Percentiles rank a stretch among this genome's conserved stretches.
These are phyloP conservation scores for Fusarium hostae DNA, from an alignment of 2,329 filamentous ascomycete genomes.

Conservation along the genomic window DNA sequence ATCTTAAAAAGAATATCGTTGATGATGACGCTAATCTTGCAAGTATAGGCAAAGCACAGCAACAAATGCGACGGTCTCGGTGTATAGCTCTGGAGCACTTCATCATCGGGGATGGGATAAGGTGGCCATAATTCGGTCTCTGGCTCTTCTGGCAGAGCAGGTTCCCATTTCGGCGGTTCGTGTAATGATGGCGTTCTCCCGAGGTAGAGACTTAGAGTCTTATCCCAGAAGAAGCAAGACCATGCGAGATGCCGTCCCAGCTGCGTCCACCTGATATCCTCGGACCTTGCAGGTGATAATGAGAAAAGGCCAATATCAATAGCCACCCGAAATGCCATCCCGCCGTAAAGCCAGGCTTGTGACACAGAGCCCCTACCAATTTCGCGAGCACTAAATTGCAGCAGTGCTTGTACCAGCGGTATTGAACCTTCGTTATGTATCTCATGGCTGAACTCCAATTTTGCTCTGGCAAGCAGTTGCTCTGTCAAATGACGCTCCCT, in stretches of 20 bases:
- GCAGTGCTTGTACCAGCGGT: neutral
- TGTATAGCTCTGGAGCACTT: neutral
- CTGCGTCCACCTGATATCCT: neutral
- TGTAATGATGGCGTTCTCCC: neutral
- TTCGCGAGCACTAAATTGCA: neutral
- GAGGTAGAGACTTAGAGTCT: neutral
- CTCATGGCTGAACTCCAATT: neutral
- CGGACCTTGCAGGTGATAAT: accelerated
- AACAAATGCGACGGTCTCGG: neutral
- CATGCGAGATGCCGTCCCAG: neutral
- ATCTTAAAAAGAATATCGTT: neutral
- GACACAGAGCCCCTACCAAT: neutral
- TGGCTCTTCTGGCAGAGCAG: neutral
- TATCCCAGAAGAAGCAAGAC: slow-evolving; percentile 1
- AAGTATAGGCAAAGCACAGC: neutral
- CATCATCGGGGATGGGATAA: neutral
- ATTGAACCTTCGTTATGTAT: neutral
- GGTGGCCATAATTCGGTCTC: neutral
- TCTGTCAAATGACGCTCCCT: neutral
- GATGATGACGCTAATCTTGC: neutral
- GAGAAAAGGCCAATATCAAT: neutral
- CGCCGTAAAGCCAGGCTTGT: neutral
- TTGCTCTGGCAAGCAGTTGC: neutral
- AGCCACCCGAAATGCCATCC: slow-evolving; percentile 1
- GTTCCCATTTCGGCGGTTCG: neutral